Evolutionary conservation across 345 rosid species (phyloP), one percentile per base, ranked within the genome.

Genomic region (Acer saccharum): DNA sequence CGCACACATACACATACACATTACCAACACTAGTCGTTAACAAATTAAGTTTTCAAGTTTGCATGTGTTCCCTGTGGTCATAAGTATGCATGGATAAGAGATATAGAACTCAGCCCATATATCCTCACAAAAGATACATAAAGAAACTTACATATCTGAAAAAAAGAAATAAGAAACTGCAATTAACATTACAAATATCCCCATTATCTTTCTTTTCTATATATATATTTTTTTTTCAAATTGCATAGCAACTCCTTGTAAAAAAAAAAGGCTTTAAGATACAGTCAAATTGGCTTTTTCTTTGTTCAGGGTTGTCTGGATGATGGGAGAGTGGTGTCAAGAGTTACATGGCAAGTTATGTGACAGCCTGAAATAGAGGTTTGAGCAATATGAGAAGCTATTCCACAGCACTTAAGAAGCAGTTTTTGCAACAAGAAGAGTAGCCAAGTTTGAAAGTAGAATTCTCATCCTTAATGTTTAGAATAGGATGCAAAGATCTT

Each of bases 11-110:
- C 7, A 20, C 65, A 72, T 32, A 39, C 10, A 71, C 17, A 54
- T 14, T 27, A 54, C n/a, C 32, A 54, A n/a, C 43, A 29, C 29
- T 18, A 25, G 41, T 16, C 0, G 55, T 13, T 0, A 17, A 27
- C 17, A 10, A 17, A 71, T 21, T 35, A 58, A 57, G 50, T 23
- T 62, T 69, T 20, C 60, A 73, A 61, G 39, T 73, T 60, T 61
- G 13, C 35, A 16, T 21, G 1, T 29, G 65, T n/a, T 73, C 57
- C 14, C 0, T 9, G 16, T 23, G 10, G 52, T 46, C 50, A 46
- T 46, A 16, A 54, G 58, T 1, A 60, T 9, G 10, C 62, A 6
- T 1, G 62, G 55, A n/a, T 32, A 72, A 21, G 57, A 43, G 69
- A 65, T 35, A 64, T 4, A 16, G 46, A 6, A 71, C 25, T 52